A percentile compares a stretch with the other conserved stretches of the same genome.
Evolutionary conservation across 176 grass and related monocot species (phyloP).

Genomic region (Areca catechu): DNA sequence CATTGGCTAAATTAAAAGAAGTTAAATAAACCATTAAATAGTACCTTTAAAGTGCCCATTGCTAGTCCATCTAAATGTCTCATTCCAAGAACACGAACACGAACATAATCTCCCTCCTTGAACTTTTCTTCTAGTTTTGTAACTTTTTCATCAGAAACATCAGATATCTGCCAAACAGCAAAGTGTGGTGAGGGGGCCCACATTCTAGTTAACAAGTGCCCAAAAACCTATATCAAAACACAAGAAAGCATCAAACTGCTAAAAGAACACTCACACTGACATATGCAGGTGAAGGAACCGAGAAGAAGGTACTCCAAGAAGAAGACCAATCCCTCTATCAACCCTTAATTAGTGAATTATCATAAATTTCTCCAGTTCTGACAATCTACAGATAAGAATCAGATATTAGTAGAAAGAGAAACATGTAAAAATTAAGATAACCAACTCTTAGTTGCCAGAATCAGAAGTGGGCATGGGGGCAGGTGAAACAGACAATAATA

Average conservation of each 20-base stretch:
- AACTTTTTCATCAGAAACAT: conserved; percentile 69
- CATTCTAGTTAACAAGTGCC: too few relatives aligned
- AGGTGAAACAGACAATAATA: too few relatives aligned
- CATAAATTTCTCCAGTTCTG: conserved; percentile 82
- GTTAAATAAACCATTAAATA: not conserved
- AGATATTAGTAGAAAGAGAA: not conserved
- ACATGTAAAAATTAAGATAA: not conserved
- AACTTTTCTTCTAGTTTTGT: conserved; percentile 80
- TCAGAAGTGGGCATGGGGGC: too few relatives aligned
- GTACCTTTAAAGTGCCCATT: conserved; percentile 68
- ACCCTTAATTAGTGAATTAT: conserved; percentile 64
- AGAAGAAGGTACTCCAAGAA: conserved; percentile 79
- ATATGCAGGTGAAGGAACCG: conserved; percentile 63
- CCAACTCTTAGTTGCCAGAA: too few relatives aligned
- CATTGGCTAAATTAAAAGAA: not conserved
- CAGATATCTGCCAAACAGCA: conserved; percentile 38
- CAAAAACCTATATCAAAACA: conserved; percentile 16
- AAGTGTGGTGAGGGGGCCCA: too few relatives aligned
- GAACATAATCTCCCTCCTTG: conserved; percentile 58
- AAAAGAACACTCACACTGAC: conserved; percentile 55
- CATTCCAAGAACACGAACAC: conserved; percentile 71
- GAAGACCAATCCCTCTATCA: conserved; percentile 80
- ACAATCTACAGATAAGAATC: conserved; percentile 41
- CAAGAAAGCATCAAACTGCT: conserved; percentile 11
- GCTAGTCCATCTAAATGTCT: conserved; percentile 91